A percentile compares a stretch with the other conserved stretches of the same genome.
Conservation (phyloP, 2,329 filamentous ascomycete species). For the Fonsecaea monophora region DNA sequence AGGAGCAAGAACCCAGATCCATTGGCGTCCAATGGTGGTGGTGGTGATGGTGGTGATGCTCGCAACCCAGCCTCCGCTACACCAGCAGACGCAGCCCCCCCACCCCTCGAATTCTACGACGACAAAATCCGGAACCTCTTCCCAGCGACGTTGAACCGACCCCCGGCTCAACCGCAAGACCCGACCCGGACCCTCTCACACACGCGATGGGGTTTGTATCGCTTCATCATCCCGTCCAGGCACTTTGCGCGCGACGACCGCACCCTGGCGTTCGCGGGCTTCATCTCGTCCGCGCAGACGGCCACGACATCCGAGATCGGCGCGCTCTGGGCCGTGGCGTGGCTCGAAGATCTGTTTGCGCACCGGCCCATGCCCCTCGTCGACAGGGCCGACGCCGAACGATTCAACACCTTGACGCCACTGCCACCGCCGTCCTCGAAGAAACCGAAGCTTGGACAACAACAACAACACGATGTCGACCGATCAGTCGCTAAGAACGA, state of each 20-base stretch:
- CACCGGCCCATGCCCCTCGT: slow-evolving; percentile 8
- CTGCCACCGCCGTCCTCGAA: not conserved
- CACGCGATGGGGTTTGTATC: slow-evolving; percentile 9
- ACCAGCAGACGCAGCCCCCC: not conserved
- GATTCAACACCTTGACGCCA: not conserved
- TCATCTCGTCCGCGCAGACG: slow-evolving; percentile 21
- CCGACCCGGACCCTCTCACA: slow-evolving; percentile 1
- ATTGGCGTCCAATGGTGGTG: too few species aligned
- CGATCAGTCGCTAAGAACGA: not conserved
- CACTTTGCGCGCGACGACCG: slow-evolving; percentile 12
- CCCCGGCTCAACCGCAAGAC: slow-evolving; percentile 8
- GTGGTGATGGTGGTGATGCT: not conserved
- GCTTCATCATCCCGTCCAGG: slow-evolving; percentile 13
- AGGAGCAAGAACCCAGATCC: too few species aligned
- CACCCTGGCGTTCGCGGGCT: slow-evolving; percentile 22
- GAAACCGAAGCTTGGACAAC: too few species aligned
- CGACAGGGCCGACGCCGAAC: not conserved
- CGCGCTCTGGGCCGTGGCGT: slow-evolving; percentile 26
- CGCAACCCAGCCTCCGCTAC: not conserved
- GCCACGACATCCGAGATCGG: slow-evolving; percentile 11
- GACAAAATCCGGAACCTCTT: slow-evolving; percentile 10
- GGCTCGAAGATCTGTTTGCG: slow-evolving; percentile 17
- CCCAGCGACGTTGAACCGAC: slow-evolving; percentile 7
- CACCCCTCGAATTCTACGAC: slow-evolving; percentile 10
- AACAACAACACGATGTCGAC: too few species aligned